phyloP scores from a whole-genome alignment of 2,329 filamentous ascomycete genomes.

The Aspergillus sp. region DNA sequence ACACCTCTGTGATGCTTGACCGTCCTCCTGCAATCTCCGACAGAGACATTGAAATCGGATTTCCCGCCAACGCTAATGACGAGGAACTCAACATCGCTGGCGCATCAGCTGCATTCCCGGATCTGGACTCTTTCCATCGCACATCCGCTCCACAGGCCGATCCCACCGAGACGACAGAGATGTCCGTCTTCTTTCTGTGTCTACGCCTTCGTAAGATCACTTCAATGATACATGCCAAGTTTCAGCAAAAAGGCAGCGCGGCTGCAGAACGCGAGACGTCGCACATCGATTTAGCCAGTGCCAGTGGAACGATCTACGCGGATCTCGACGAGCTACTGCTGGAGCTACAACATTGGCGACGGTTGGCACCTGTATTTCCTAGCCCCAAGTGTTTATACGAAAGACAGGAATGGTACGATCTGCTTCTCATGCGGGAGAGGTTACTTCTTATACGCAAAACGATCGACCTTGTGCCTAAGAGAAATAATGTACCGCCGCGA shows the following conservation, averaged over 20 bases:
- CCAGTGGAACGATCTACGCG: constrained; percentile 14
- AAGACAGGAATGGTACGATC: constrained; percentile 45
- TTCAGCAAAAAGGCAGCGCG: constrained; percentile 5
- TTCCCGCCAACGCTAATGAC: constrained; percentile 37
- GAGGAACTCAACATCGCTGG: constrained; percentile 25
- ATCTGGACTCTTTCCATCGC: constrained; percentile 14
- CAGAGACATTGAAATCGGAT: constrained; percentile 34
- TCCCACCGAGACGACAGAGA: constrained; percentile 22
- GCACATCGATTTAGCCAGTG: neutral
- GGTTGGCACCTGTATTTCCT: constrained; percentile 27
- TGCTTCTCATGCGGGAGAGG: constrained; percentile 41
- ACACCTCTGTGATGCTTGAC: constrained; percentile 42
- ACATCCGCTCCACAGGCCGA: neutral
- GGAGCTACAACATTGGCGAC: constrained; percentile 39
- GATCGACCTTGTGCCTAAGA: constrained; percentile 39
- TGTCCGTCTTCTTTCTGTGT: constrained; percentile 39
- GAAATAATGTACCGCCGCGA: constrained; percentile 30
- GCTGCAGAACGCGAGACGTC: neutral
- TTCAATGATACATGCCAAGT: constrained; percentile 25
- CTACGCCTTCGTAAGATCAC: constrained; percentile 41
- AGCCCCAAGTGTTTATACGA: constrained; percentile 43
- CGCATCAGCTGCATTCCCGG: constrained; percentile 8
- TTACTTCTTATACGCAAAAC: constrained; percentile 42
- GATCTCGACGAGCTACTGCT: constrained; percentile 27
- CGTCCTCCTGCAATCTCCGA: constrained; percentile 45